Conservation (phyloP, 1,139 yeast species). For the Suhomyces taliae region DNA sequence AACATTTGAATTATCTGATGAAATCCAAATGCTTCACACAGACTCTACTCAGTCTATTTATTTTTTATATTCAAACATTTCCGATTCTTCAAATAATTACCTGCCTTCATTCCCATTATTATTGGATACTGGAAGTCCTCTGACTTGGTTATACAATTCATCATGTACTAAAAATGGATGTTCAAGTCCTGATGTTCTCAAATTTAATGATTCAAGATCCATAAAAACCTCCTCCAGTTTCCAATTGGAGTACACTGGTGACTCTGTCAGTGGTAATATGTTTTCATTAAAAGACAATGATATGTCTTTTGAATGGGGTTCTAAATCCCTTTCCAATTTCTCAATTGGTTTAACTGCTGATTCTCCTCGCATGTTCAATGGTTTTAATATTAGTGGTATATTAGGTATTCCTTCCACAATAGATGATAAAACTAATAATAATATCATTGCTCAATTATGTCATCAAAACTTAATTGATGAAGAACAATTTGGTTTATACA, state of each 20-base stretch:
- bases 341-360: slow-evolving; percentile 54
- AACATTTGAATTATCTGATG: slow-evolving; percentile 19
- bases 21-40: slow-evolving; percentile 26
- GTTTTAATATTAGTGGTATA: slow-evolving; percentile 59
- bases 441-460: slow-evolving; percentile 24
- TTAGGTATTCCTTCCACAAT: slow-evolving; percentile 50
- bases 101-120: slow-evolving; percentile 46
- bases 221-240: slow-evolving; percentile 27
- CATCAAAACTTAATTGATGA: slow-evolving; percentile 19
- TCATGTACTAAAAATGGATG: slow-evolving; percentile 52
- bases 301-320: slow-evolving; percentile 5
- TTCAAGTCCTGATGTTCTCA: slow-evolving; percentile 18
- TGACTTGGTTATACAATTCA: slow-evolving; percentile 61
- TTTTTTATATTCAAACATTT: slow-evolving; percentile 22
- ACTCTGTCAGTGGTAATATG: slow-evolving; percentile 53
- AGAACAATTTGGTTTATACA: slow-evolving; percentile 23
- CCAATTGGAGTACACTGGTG: slow-evolving; percentile 53
- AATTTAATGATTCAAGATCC: slow-evolving; percentile 22
- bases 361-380: slow-evolving; percentile 54
- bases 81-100: slow-evolving; percentile 15
- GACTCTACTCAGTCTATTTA: slow-evolving; percentile 30
- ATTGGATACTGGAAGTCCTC: slow-evolving; percentile 66
- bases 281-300: slow-evolving; percentile 20
- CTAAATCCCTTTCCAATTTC: slow-evolving; percentile 32
- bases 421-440: slow-evolving; percentile 9